phyloP scores from a whole-genome alignment of 192 early-diverging fungal genomes.

The Coemansia sp. region DNA sequence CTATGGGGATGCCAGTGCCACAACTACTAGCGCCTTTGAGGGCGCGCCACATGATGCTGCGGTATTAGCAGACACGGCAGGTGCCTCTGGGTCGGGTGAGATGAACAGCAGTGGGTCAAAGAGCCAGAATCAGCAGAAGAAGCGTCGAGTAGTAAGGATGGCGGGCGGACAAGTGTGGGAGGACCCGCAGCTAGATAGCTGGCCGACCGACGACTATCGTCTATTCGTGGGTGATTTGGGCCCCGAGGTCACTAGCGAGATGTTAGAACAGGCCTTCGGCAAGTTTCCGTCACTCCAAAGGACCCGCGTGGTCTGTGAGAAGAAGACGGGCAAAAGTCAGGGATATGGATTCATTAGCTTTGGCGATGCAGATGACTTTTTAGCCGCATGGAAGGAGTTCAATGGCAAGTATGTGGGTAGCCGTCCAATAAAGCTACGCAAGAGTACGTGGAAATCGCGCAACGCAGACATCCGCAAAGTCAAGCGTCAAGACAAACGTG shows the following conservation, averaged over 20 bases:
- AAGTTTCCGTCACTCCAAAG: conserved; percentile 84
- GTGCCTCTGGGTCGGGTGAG: neutral
- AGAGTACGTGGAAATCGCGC: conserved; percentile 90
- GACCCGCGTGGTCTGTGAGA: conserved; percentile 83
- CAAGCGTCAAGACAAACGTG: conserved; percentile 45
- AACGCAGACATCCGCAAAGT: conserved; percentile 69
- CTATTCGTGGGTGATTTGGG: conserved; percentile 94
- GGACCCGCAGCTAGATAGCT: conserved; percentile 79
- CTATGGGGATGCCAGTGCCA: conserved; percentile 1
- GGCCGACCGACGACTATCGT: conserved; percentile 89
- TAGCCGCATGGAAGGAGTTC: conserved; percentile 92
- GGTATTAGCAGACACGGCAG: too few species aligned
- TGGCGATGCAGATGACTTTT: conserved; percentile 86
- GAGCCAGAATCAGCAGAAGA: conserved; percentile 56
- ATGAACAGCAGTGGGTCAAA: conserved; percentile 10
- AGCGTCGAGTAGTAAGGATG: conserved; percentile 67
- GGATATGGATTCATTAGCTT: conserved; percentile 97
- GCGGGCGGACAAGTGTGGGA: conserved; percentile 96
- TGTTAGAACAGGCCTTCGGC: conserved; percentile 74
- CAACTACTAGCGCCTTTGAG: neutral
- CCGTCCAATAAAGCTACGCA: conserved; percentile 89
- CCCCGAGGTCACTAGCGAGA: conserved; percentile 86
- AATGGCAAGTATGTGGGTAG: conserved; percentile 97
- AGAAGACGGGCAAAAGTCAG: conserved; percentile 78
- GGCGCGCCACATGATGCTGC: neutral